These are phyloP conservation scores for Clavariopsis aquatica DNA, from an alignment of 495 filamentous ascomycete genomes.

Conservation along the genomic window DNA sequence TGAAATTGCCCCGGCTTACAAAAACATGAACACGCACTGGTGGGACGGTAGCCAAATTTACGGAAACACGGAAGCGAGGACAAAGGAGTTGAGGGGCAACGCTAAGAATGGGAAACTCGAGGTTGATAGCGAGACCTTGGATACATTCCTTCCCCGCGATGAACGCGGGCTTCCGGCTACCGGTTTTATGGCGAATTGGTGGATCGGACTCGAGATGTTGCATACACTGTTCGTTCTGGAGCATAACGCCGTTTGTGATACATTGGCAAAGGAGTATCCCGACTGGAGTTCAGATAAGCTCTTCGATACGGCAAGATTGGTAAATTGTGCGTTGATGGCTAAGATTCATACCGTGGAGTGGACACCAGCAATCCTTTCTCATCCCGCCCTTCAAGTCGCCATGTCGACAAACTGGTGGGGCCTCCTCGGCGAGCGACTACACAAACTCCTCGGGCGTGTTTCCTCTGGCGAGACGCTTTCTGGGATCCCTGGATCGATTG, in stretches of 20 bases:
- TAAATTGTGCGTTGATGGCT: conserved; percentile 52
- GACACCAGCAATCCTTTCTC: conserved; percentile 51
- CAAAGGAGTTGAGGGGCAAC: conserved; percentile 40
- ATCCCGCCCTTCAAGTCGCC: conserved; percentile 46
- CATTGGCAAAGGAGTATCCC: conserved; percentile 41
- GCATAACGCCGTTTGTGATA: conserved; percentile 49
- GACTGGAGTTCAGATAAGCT: conserved; percentile 45
- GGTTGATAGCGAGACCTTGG: conserved; percentile 34
- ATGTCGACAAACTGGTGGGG: conserved; percentile 53
- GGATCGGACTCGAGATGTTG: conserved; percentile 45
- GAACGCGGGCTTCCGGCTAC: conserved; percentile 43
- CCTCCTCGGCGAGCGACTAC: conserved; percentile 47
- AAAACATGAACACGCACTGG: conserved; percentile 49
- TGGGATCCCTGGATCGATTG: conserved; percentile 48
- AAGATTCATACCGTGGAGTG: conserved; percentile 54
- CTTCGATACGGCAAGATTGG: conserved; percentile 51
- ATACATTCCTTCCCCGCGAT: conserved; percentile 46
- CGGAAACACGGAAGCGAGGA: conserved; percentile 46
- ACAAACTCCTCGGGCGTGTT: conserved; percentile 47
- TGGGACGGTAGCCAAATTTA: conserved; percentile 53
- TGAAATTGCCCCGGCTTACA: conserved; percentile 45
- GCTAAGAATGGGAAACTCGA: conserved; percentile 44
- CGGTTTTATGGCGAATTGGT: conserved; percentile 51
- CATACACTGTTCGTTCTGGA: conserved; percentile 52
- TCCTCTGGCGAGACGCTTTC: conserved; percentile 46